Evolutionary conservation across 139 green algal genomes (phyloP).

Genomic region (Astrephomene gubernaculifera): DNA sequence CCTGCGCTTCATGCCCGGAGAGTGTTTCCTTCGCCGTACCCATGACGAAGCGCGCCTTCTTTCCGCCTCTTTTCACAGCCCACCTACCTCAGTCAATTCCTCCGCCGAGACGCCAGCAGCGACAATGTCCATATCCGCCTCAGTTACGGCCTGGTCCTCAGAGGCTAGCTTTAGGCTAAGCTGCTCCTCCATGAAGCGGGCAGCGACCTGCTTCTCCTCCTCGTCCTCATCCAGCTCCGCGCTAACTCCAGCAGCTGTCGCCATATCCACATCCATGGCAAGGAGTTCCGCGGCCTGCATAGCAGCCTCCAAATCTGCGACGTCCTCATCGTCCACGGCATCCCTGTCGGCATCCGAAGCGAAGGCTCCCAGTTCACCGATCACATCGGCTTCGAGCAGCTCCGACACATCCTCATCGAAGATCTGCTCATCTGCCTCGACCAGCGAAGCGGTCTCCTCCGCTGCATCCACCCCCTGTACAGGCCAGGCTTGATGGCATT

Average conservation of each 20-base stretch:
- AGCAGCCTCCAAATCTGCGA: background rate
- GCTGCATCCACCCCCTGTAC: too few species aligned
- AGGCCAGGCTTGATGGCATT: too few species aligned
- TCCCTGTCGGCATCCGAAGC: background rate
- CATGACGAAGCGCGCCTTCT: background rate
- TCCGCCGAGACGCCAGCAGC: background rate
- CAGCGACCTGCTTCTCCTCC: conserved; percentile 21
- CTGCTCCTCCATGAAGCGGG: background rate
- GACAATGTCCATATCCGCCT: background rate
- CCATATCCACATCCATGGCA: background rate
- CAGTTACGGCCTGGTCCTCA: background rate
- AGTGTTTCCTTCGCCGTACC: background rate
- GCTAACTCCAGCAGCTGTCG: conserved; percentile 8
- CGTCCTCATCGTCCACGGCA: conserved; percentile 21
- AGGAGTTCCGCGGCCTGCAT: conserved; percentile 24
- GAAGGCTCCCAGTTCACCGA: too few species aligned
- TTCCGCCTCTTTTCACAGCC: background rate
- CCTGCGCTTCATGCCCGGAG: background rate
- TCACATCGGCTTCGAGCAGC: too few species aligned
- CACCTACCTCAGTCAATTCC: conserved; percentile 7
- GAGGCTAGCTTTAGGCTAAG: background rate
- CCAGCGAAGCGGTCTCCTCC: too few species aligned
- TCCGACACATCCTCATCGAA: too few species aligned
- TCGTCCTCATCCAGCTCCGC: conserved; percentile 15
- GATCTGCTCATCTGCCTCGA: too few species aligned